Conservation (phyloP, 2,329 filamentous ascomycete genomes). For the Mariannaea elegans region DNA sequence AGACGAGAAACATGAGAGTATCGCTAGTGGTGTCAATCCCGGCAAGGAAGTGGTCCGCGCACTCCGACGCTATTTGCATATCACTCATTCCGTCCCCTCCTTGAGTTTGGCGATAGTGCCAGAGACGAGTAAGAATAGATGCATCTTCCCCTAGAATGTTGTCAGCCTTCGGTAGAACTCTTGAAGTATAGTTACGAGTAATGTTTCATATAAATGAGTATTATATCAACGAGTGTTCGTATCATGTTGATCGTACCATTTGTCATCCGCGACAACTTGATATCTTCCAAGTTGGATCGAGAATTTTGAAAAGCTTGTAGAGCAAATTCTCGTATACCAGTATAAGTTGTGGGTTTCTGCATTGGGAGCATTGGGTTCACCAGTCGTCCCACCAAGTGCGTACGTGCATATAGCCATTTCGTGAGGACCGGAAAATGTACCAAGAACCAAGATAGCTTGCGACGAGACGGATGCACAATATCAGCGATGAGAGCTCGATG, state of each 20-base stretch:
- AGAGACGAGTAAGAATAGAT: slow-evolving; percentile 38
- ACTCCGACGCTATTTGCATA: slow-evolving; percentile 61
- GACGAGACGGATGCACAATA: slow-evolving; percentile 29
- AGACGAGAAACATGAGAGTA: slow-evolving; percentile 60
- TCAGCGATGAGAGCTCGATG: slow-evolving; percentile 24
- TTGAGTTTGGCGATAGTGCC: slow-evolving; percentile 42
- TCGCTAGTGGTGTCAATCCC: slow-evolving; percentile 64
- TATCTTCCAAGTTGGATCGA: no score
- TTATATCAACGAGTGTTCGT: no score
- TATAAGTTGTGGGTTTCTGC: slow-evolving; percentile 32
- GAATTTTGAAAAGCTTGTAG: slow-evolving; percentile 23
- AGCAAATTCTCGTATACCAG: slow-evolving; percentile 24
- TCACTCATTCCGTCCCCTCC: slow-evolving; percentile 42
- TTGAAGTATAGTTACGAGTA: no score
- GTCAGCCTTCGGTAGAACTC: no score
- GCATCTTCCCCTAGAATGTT: no score
- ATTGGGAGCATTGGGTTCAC: slow-evolving; percentile 26
- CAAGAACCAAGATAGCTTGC: slow-evolving; percentile 28
- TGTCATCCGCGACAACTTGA: no score
- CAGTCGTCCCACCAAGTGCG: background rate
- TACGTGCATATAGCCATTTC: slow-evolving; percentile 28
- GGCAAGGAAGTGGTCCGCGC: slow-evolving; percentile 61
- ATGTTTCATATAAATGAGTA: no score
- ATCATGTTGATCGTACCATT: background rate
- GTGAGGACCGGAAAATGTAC: slow-evolving; percentile 20